Percentiles rank a stretch among this genome's conserved stretches.
Conservation (phyloP, 2,329 filamentous ascomycete species). For the Helotiales sp. region DNA sequence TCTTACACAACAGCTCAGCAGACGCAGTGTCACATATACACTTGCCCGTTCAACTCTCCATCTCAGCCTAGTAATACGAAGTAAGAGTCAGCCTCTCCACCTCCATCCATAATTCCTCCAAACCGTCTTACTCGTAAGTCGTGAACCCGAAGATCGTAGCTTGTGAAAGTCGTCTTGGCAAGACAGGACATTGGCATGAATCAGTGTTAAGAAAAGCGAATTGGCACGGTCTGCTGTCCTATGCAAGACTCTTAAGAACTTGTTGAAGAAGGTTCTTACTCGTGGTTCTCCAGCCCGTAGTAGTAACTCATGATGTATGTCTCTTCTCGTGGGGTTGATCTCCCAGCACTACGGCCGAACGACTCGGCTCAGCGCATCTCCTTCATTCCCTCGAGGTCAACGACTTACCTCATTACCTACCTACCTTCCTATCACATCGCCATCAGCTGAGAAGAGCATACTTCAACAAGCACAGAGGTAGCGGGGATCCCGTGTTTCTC, state of each 20-base stretch:
- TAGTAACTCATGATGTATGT: neutral
- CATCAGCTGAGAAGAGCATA: slow-evolving; percentile 11
- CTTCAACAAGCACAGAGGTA: neutral
- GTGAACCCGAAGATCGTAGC: neutral
- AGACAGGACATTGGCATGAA: neutral
- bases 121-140: neutral
- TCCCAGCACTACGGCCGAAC: neutral
- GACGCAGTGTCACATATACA: slow-evolving; percentile 8
- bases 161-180: slow-evolving; percentile 7
- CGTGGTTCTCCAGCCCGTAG: neutral
- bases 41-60: too few relatives aligned
- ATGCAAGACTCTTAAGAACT: slow-evolving; percentile 1
- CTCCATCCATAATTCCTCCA: neutral
- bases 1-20: slow-evolving; percentile 9
- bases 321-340: neutral
- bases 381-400: neutral
- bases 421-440: neutral
- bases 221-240: slow-evolving; percentile 19
- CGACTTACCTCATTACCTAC: neutral
- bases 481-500: neutral
- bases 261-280: neutral
- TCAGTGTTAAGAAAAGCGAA: neutral
- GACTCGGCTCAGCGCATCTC: neutral
- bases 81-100: neutral
- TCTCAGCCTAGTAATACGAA: slow-evolving; percentile 5